Evolutionary conservation across 1,284 basidiomycete species (phyloP), one percentile per base, ranked within the genome.

Genomic region (Cutaneotrichosporon sp.): DNA sequence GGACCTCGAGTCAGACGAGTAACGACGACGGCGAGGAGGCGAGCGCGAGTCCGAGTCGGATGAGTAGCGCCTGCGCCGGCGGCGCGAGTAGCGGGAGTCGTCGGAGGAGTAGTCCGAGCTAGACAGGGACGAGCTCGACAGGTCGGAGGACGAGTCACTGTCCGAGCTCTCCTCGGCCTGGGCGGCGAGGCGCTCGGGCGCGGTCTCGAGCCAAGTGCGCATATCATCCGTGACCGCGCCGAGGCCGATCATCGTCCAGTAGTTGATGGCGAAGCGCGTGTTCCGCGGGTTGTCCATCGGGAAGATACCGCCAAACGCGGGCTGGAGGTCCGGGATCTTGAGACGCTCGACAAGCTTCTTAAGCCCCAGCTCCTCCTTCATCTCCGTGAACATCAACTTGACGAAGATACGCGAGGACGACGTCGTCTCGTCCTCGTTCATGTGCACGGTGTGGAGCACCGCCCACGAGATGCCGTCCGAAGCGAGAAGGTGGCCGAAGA

Each of bases 391-490:
- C 82, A 98, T 82, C 71, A 98, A 97, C 81, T 99, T 99, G 78
- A 97, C 83, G 76, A 99, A 99, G 77, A 99, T 99, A 83, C 97
- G 92, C 67, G 89, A 90, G 69, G 90, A 93, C 25, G 90, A 92
- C 0, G 95, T 99, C 25, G 95, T 99, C 68, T 98, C 95, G 60
- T 99, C 95, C 79, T 99, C 95, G 72, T 92, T 99, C 83, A 99
- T 89, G 78, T 89, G 91, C 69, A 99, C 85, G 46, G 87, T 87
- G 67, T 89, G 87, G 52, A 99, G 83, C 0, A 88, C 88, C 9
- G 87, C 84, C 95, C 95, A 99, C 13, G 90, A 91, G 62, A 99
- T 86, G 4, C 89, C 86, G 79, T 99, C 95, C 13, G 87, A 88
- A 13, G 87, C 87, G 65, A 97, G 70, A 24, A 95, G 82, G 73